These are phyloP conservation scores for Fusarium miscanthi DNA, from an alignment of 2,329 filamentous ascomycete species.

Conservation along the genomic window DNA sequence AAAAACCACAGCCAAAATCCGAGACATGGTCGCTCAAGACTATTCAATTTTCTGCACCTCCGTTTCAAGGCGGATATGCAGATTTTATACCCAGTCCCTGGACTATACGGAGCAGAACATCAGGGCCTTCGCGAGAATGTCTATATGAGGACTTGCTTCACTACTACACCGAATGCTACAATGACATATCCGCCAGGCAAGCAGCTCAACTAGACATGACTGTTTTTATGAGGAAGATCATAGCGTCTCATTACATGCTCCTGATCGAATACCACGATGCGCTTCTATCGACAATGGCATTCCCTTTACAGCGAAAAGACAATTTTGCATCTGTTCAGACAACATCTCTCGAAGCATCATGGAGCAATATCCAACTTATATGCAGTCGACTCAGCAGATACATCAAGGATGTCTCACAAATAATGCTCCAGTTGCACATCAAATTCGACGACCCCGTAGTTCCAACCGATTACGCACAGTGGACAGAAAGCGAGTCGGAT, in stretches of 20 bases:
- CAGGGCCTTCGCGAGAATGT: neutral
- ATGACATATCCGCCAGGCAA: neutral
- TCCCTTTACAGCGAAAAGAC: slow-evolving; percentile 5
- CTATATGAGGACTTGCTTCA: slow-evolving; percentile 1
- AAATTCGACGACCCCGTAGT: slow-evolving; percentile 3
- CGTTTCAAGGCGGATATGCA: slow-evolving; percentile 5
- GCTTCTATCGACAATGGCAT: slow-evolving; percentile 3
- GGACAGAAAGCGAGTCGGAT: slow-evolving; percentile 1
- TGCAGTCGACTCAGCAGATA: slow-evolving; percentile 7
- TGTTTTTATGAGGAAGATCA: slow-evolving; percentile 4
- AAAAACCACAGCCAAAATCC: neutral
- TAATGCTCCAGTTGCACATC: slow-evolving; percentile 3
- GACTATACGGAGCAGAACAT: neutral
- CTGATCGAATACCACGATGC: slow-evolving; percentile 8
- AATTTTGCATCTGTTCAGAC: slow-evolving; percentile 5
- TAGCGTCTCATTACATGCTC: slow-evolving; percentile 1
- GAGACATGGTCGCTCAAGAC: neutral
- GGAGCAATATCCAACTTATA: slow-evolving; percentile 6
- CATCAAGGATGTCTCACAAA: slow-evolving; percentile 6
- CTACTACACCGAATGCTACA: slow-evolving; percentile 3
- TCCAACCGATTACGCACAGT: neutral
- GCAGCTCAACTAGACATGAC: neutral
- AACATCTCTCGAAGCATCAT: slow-evolving; percentile 3
- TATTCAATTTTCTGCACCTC: neutral
- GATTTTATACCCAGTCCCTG: neutral